Base-by-base conservation (phyloP, 768 basidiomycete genomes). In the Suillus hirtellus region DNA sequence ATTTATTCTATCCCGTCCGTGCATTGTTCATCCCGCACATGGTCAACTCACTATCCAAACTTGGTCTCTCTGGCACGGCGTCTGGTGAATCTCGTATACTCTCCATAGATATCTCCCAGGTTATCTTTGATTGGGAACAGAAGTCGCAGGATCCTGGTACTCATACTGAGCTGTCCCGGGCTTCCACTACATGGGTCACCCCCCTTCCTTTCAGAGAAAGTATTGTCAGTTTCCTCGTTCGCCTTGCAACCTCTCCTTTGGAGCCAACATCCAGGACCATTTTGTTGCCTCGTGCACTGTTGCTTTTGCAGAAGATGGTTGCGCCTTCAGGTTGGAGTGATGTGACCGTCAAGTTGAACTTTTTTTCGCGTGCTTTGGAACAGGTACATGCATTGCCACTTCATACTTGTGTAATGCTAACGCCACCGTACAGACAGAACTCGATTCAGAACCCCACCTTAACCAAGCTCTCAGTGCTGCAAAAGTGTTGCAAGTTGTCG, bases 61-160 rank as follows among this genome's bases (percentile, higher is more conserved):
- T 99, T 7, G 95, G 95, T n/a, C 84, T 96, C 71, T 84, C 87
- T 19, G 76, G 84, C 3, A 81, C 83, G 4, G 85, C 93, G 12
- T 90, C 86, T 10, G 71, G 82, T 27, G 97, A 99, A 69, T 89
- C 92, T 8, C 87, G 95, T n/a, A 77, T 88, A 24, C 78, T 99
- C 47, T 93, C 94, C 24, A 85, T 98, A 63, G 97, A 99, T 64
- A 86, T 96, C 42, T 81, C 96, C 15, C 95, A 97, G 72, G 87
- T 95, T 46, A 90, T 99, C 42, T 93, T 95, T 71, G 85, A 88
- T 47, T 99, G 97, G 97, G 97, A 99, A 73, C 88, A 92, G 75
- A 84, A 75, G 82, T 82, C 64, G 9, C 75, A 79, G 64, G 70
- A 73, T 9, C 58, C 66, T 1, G 75, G 73, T 60, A 62, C 64